Conservation (phyloP, 805 yeast genomes). For the Nematodospora valgi region DNA sequence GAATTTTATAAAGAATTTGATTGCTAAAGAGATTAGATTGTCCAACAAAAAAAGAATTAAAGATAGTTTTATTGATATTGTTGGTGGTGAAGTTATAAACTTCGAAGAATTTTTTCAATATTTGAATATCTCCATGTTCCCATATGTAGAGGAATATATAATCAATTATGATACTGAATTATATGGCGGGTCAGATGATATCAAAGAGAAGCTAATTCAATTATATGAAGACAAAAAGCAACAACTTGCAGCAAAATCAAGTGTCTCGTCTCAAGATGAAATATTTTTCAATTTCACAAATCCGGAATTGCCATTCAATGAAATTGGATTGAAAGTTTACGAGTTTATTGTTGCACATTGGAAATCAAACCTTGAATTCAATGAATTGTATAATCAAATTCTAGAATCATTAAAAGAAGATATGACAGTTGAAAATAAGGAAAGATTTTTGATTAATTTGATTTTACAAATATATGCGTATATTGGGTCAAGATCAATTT, state of each 20-base stretch:
- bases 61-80: slow-evolving; percentile 51
- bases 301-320: slow-evolving; percentile 34
- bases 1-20: slow-evolving; percentile 70
- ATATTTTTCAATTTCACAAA: slow-evolving; percentile 34
- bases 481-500: slow-evolving; percentile 84
- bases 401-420: slow-evolving; percentile 16
- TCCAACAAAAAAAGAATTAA: slow-evolving; percentile 71
- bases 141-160: slow-evolving; percentile 23
- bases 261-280: slow-evolving; percentile 36
- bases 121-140: slow-evolving; percentile 32
- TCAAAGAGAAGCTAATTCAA: slow-evolving; percentile 22
- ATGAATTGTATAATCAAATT: slow-evolving; percentile 29
- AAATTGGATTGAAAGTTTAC: slow-evolving; percentile 35
- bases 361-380: slow-evolving; percentile 36
- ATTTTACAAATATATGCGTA: slow-evolving; percentile 71
- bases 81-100: slow-evolving; percentile 29
- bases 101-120: slow-evolving; percentile 39
- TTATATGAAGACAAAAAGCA: slow-evolving; percentile 24
- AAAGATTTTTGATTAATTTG: slow-evolving; percentile 50
- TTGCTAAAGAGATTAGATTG: slow-evolving; percentile 79
- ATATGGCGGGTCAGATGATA: slow-evolving; percentile 30
- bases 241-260: slow-evolving; percentile 8
- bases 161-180: slow-evolving; percentile 33
- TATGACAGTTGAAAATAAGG: slow-evolving; percentile 19
- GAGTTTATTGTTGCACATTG: slow-evolving; percentile 40